A percentile compares a stretch with the other conserved stretches of the same genome.
These are phyloP conservation scores for Centaurea solstitialis DNA, from an alignment of 129 eudicot species.

Conservation along the genomic window DNA sequence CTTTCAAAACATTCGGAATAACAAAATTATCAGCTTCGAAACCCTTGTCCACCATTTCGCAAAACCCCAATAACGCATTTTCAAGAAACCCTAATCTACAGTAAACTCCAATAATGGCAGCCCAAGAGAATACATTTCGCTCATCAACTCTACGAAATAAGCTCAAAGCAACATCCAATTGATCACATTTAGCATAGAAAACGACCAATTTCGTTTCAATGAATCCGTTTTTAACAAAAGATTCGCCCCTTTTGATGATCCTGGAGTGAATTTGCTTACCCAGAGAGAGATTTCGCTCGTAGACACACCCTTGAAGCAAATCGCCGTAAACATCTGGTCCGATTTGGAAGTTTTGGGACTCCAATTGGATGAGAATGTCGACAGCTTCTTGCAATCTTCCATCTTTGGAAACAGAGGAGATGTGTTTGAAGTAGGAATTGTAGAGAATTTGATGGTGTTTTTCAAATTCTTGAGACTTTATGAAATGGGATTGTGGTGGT, in stretches of 20 bases:
- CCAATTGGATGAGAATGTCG: constrained; percentile 38
- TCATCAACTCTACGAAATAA: constrained; percentile 39
- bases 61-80: constrained; percentile 41
- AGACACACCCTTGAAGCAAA: constrained; percentile 67
- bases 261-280: constrained; percentile 78
- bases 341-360: constrained; percentile 27
- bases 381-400: constrained; percentile 53
- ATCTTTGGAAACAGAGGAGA: constrained; percentile 45
- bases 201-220: constrained; percentile 61
- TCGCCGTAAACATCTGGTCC: constrained; percentile 58
- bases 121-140: constrained; percentile 72
- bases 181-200: constrained; percentile 65
- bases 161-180: constrained; percentile 32
- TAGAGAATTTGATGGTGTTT: constrained; percentile 23
- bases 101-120: constrained; percentile 67
- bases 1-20: constrained; percentile 82
- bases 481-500: constrained; percentile 23
- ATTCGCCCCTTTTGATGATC: constrained; percentile 53
- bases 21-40: constrained; percentile 71
- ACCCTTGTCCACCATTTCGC: constrained; percentile 57
- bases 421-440: constrained; percentile 37
- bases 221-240: constrained; percentile 47
- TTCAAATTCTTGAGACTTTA: constrained; percentile 18
- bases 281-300: constrained; percentile 43
- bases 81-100: constrained; percentile 43